Base-by-base conservation (phyloP, 2,329 filamentous ascomycete genomes). In the Davidsoniella neocaledoniae region DNA sequence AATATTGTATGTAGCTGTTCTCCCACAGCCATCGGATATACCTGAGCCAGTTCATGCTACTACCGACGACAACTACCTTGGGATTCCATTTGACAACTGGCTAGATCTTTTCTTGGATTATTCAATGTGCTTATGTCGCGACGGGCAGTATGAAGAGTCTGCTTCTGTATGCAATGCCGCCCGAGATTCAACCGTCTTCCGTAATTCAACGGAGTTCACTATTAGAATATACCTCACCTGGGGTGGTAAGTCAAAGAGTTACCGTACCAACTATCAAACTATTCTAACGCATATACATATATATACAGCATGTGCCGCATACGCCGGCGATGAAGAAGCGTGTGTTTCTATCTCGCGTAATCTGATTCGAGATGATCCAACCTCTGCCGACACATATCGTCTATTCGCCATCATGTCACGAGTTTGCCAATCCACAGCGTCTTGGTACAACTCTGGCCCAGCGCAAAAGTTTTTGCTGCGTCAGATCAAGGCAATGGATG, bases 381-480 rank as follows among this genome's bases (percentile, higher is more conserved):
- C 85, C 54, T 76, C 82, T 23, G 85, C 83, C 1, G 85, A 94
- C 58, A 77, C 83, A 0, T 94, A 88, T 63, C 80, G 88, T 36
- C 75, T 95, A 58, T 93, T 90, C 61, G 76, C 81, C 26, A 75
- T 82, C 19, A 69, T 91, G n/a, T 84, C 83, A 51, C 76, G 83
- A 16, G 68, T 94, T 6, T 85, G 79, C 58, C 79, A 85, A 48
- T 80, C 84, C 12, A 77, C 81, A 1, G 70, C 77, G 37, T 74
- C 79, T 26, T 85, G 82, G 70, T 94, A 90, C 63, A 81, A 81
- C 47, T 81, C 82, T 2, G 83, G 85, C 0, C 81, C 86, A 0
- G 81, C 82, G 17, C 87, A 94, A 63, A 96, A 96, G 62, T 94
- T 85, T 60, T 79, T 96, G 58, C 71, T 95, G 52, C 80, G 91